phyloP scores from a whole-genome alignment of 306 rosid species.

The Quercus aquifolioides region DNA sequence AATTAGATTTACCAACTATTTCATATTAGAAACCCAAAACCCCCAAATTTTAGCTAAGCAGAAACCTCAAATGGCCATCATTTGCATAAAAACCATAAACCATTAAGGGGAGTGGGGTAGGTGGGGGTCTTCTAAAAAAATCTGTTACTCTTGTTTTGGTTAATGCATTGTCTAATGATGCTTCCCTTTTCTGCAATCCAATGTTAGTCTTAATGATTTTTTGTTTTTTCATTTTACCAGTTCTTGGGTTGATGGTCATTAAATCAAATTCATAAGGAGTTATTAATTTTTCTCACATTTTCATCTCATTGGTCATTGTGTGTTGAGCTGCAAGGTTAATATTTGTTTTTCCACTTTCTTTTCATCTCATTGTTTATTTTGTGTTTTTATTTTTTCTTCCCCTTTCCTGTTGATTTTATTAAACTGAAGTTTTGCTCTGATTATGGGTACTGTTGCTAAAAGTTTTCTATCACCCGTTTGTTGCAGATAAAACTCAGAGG shows the following conservation, averaged over 20 bases:
- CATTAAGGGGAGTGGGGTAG: no score
- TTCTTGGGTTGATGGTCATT: neutral
- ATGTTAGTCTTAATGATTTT: neutral
- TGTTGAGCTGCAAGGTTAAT: neutral
- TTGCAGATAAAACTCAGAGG: constrained; percentile 94
- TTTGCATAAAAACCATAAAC: no score
- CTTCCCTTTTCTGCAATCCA: neutral
- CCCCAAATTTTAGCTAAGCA: no score
- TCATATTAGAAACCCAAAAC: no score
- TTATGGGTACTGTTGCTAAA: constrained; percentile 15
- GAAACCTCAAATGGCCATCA: no score
- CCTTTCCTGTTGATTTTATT: constrained; percentile 14
- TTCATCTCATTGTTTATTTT: neutral
- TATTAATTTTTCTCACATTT: neutral
- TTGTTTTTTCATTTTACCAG: neutral
- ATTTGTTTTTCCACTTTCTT: neutral
- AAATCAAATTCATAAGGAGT: neutral
- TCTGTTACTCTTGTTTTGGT: neutral
- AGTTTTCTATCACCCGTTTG: constrained; percentile 19
- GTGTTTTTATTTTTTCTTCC: neutral
- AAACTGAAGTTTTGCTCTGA: constrained; percentile 13
- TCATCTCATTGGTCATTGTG: neutral
- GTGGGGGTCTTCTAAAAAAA: no score
- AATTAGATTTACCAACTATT: no score
- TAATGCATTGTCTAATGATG: neutral